Evolutionary conservation across 2,329 filamentous ascomycete genomes (phyloP).

Genomic region (Ophiognomonia clavigignenti-juglandacearum): DNA sequence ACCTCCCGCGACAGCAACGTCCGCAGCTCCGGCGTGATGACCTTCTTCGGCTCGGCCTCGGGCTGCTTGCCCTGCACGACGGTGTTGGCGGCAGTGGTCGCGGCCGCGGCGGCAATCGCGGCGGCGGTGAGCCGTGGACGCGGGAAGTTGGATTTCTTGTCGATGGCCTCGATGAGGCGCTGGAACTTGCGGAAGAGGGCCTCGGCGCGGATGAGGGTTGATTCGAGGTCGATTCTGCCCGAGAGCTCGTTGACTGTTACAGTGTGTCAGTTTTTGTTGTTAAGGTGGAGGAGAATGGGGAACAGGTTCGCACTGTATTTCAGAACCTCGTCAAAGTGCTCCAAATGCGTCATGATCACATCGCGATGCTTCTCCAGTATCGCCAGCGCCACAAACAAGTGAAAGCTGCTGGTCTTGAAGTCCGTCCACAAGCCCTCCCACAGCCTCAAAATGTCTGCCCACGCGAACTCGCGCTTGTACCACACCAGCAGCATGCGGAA

Average conservation of each 20-base stretch:
- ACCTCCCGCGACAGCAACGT: slow-evolving; percentile 46
- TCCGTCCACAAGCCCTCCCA: slow-evolving; percentile 98
- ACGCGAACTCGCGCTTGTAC: slow-evolving; percentile 97
- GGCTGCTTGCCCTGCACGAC: slow-evolving; percentile 11
- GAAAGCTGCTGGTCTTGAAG: slow-evolving; percentile 81
- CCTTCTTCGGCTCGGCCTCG: slow-evolving; percentile 31
- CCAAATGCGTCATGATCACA: slow-evolving; percentile 90
- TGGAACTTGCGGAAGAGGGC: slow-evolving; percentile 84
- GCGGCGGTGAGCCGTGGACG: slow-evolving; percentile 35
- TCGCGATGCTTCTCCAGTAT: slow-evolving; percentile 95
- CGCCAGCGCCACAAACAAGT: slow-evolving; percentile 88
- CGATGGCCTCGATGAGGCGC: slow-evolving; percentile 81
- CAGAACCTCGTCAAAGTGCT: slow-evolving; percentile 93
- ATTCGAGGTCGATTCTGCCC: slow-evolving; percentile 83
- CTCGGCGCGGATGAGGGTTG: slow-evolving; percentile 83
- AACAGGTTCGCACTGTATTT: slow-evolving; percentile 73
- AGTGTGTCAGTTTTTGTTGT: slow-evolving; percentile 10
- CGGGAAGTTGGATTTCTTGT: slow-evolving; percentile 86
- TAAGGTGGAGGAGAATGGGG: background rate
- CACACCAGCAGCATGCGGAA: slow-evolving; percentile 98
- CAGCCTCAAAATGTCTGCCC: slow-evolving; percentile 77
- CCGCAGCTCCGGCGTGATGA: slow-evolving; percentile 54
- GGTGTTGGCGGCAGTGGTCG: background rate
- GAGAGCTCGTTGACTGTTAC: slow-evolving; percentile 84
- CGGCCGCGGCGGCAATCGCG: background rate